Evolutionary conservation across 2,329 filamentous ascomycete genomes (phyloP).

Genomic region (Apiospora saccharicola): DNA sequence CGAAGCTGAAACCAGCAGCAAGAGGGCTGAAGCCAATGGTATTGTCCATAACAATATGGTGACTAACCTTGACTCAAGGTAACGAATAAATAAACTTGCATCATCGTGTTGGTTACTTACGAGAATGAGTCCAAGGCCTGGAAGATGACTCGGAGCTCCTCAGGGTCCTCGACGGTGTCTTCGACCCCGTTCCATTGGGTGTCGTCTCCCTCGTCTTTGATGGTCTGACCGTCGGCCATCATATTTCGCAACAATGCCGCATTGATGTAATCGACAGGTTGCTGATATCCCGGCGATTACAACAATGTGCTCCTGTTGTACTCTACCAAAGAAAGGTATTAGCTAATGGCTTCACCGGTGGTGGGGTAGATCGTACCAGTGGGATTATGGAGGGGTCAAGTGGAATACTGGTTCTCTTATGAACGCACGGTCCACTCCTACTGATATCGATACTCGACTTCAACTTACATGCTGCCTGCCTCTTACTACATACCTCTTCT

Average conservation of each 20-base stretch:
- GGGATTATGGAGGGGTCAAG: conserved; percentile 15
- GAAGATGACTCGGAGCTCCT: conserved; percentile 82
- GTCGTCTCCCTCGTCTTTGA: conserved; percentile 39
- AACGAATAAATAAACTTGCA: not conserved
- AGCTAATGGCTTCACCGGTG: not conserved
- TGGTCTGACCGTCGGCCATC: conserved; percentile 29
- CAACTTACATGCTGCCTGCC: not conserved
- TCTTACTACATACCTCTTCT: not conserved
- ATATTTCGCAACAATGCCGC: conserved; percentile 7
- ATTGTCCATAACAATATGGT: not conserved
- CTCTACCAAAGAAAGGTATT: not conserved
- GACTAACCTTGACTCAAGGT: not conserved
- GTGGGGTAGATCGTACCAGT: conserved; percentile 12
- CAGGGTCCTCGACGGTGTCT: conserved; percentile 74
- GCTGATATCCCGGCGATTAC: not conserved
- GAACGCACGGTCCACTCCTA: not conserved
- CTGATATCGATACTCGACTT: conserved; percentile 8
- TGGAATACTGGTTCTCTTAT: not conserved
- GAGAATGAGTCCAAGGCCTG: conserved; percentile 87
- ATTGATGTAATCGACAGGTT: conserved; percentile 15
- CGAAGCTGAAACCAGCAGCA: not conserved
- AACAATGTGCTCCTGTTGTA: not conserved
- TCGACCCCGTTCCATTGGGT: conserved; percentile 67
- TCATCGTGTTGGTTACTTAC: conserved; percentile 59
- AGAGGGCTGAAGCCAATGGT: conserved; percentile 21